Evolutionary conservation across 2,329 filamentous ascomycete genomes (phyloP).

Genomic region (Lizonia empirigonia): DNA sequence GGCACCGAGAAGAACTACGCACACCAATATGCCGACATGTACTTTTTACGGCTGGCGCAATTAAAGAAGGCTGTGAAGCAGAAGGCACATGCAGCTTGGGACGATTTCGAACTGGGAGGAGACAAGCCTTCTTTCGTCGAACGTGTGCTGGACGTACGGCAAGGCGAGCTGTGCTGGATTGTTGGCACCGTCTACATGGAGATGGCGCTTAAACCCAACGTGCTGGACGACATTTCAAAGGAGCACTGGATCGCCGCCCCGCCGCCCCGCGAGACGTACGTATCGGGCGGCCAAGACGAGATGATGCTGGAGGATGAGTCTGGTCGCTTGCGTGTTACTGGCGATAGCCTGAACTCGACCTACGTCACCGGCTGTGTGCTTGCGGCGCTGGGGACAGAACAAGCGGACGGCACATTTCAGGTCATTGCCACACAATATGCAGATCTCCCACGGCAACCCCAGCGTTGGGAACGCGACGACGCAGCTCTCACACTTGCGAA

Average conservation of each 20-base stretch:
- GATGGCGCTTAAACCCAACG: conserved; percentile 93
- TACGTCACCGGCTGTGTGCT: conserved; percentile 93
- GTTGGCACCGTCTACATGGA: conserved; percentile 96
- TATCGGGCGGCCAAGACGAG: conserved; percentile 66
- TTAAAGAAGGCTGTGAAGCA: conserved; percentile 83
- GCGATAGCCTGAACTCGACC: conserved; percentile 68
- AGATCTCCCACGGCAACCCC: conserved; percentile 80
- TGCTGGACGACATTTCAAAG: conserved; percentile 92
- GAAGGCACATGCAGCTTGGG: conserved; percentile 77
- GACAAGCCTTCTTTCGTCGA: conserved; percentile 79
- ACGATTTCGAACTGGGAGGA: conserved; percentile 74
- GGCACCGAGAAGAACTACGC: conserved; percentile 72
- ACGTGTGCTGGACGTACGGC: conserved; percentile 90
- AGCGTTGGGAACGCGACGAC: conserved; percentile 75
- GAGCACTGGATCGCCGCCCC: conserved; percentile 94
- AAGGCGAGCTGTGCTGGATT: conserved; percentile 95
- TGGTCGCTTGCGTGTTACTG: conserved; percentile 80
- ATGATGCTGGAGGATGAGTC: conserved; percentile 96
- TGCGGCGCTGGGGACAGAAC: conserved; percentile 94
- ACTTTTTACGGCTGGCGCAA: conserved; percentile 87
- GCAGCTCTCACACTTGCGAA: conserved; percentile 34
- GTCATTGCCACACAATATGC: conserved; percentile 88
- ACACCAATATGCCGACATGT: conserved; percentile 97
- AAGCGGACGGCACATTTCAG: conserved; percentile 88
- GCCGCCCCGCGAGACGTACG: conserved; percentile 76